phyloP scores from a whole-genome alignment of 805 yeast genomes.

The Saitoella complicata region DNA sequence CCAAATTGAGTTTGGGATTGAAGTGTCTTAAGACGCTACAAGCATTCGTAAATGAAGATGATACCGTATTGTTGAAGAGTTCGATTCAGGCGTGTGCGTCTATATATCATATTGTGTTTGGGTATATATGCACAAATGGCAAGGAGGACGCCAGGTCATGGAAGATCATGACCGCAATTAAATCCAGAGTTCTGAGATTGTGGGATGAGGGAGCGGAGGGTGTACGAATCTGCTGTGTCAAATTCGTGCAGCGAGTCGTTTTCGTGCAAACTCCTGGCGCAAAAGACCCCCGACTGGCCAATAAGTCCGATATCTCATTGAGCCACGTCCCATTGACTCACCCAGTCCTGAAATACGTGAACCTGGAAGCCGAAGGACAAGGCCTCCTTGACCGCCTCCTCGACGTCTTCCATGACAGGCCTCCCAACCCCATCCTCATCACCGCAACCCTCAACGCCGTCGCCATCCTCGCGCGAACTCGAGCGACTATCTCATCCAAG shows the following conservation, averaged over 20 bases:
- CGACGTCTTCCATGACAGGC: constrained; percentile 36
- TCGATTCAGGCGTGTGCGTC: too few relatives aligned
- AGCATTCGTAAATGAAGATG: too few relatives aligned
- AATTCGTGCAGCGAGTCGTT: constrained; percentile 48
- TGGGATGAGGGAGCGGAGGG: constrained; percentile 37
- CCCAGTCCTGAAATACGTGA: constrained; percentile 38
- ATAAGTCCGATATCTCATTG: constrained; percentile 29
- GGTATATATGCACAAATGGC: too few relatives aligned
- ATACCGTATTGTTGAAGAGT: too few relatives aligned
- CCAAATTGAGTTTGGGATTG: too few relatives aligned
- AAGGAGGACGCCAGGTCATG: constrained; percentile 24
- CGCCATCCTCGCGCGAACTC: constrained; percentile 43
- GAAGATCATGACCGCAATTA: constrained; percentile 40
- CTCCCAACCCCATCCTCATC: constrained; percentile 36
- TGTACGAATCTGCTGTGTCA: constrained; percentile 51
- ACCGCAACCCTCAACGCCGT: constrained; percentile 55
- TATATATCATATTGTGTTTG: too few relatives aligned
- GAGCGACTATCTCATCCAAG: constrained; percentile 40
- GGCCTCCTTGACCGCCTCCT: constrained; percentile 52
- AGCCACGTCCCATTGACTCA: constrained; percentile 40
- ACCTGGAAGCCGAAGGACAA: constrained; percentile 56
- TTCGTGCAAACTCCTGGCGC: constrained; percentile 35
- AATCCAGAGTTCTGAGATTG: constrained; percentile 38
- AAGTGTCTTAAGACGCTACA: too few relatives aligned
- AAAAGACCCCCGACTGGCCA: constrained; percentile 19